Evolutionary conservation across 768 basidiomycete genomes (phyloP).

Genomic region (Kwoniella mangroviensis): DNA sequence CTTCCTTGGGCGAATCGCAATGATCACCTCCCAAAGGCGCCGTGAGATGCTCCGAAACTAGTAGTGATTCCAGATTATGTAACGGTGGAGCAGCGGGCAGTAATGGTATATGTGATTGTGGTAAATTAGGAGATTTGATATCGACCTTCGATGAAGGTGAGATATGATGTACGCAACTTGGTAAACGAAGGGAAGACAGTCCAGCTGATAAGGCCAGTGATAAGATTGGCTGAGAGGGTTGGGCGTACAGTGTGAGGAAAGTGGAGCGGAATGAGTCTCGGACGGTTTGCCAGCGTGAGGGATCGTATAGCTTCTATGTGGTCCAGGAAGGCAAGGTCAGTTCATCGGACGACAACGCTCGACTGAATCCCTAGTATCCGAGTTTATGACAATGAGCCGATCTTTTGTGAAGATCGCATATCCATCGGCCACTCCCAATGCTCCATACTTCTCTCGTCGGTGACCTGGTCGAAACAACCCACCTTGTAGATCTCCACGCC

Average conservation of each 20-base stretch:
- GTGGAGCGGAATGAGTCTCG: slow-evolving; percentile 79
- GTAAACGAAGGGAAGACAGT: slow-evolving; percentile 84
- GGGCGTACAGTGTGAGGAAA: slow-evolving; percentile 81
- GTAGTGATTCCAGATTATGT: slow-evolving; percentile 45
- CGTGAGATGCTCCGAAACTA: slow-evolving; percentile 29
- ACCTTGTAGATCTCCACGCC: slow-evolving; percentile 81
- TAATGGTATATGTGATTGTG: slow-evolving; percentile 30
- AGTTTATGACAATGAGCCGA: neutral
- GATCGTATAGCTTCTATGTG: slow-evolving; percentile 77
- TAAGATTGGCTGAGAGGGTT: slow-evolving; percentile 85
- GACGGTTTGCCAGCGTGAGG: slow-evolving; percentile 74
- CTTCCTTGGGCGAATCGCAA: slow-evolving; percentile 13
- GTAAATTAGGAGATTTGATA: neutral
- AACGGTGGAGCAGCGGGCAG: slow-evolving; percentile 47
- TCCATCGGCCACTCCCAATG: neutral
- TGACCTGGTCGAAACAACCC: slow-evolving; percentile 18
- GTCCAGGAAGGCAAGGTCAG: too few species aligned
- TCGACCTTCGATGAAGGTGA: neutral
- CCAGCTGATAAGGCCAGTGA: slow-evolving; percentile 89
- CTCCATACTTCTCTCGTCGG: slow-evolving; percentile 9
- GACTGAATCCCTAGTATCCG: too few species aligned
- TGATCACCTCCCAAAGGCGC: slow-evolving; percentile 27
- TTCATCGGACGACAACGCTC: too few species aligned
- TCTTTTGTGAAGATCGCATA: too few species aligned
- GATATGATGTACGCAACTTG: slow-evolving; percentile 68